phyloP scores from a whole-genome alignment of 306 rosid genomes.

The Vigna nakashimae region DNA sequence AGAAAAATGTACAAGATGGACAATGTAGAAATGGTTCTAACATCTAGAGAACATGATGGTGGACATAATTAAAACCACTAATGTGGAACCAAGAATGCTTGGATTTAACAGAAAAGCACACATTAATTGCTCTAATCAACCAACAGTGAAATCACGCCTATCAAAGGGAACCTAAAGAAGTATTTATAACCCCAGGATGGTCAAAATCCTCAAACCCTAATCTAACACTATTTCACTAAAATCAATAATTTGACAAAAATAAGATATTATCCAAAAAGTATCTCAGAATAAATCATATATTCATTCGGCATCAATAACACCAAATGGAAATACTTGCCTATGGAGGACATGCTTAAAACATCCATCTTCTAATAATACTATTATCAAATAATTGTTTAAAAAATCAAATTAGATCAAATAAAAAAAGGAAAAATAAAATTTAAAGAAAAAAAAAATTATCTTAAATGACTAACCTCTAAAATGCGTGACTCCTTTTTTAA shows the following conservation, averaged over 20 bases:
- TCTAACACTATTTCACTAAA: not conserved
- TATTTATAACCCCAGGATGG: slow-evolving; percentile 5
- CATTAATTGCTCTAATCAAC: not conserved
- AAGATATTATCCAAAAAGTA: not conserved
- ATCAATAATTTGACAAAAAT: slow-evolving; percentile 1
- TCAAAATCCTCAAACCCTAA: slow-evolving; percentile 11
- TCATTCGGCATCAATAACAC: slow-evolving; percentile 1
- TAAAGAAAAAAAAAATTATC: slow-evolving; percentile 7
- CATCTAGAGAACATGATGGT: slow-evolving; percentile 21
- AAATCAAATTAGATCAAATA: slow-evolving; percentile 4
- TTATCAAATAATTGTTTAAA: slow-evolving; percentile 2
- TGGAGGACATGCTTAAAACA: slow-evolving; percentile 21
- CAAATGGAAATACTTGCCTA: not conserved
- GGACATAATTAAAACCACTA: not conserved
- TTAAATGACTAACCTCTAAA: slow-evolving; percentile 51
- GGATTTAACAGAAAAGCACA: not conserved
- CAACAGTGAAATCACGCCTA: not conserved
- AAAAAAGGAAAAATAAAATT: not conserved
- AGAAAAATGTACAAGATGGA: not conserved
- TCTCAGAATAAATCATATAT: not conserved
- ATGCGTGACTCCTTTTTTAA: slow-evolving; percentile 27
- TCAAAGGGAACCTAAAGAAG: not conserved
- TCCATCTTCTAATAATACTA: slow-evolving; percentile 1
- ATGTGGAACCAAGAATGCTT: not conserved
- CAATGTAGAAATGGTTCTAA: not conserved